phyloP scores from a whole-genome alignment of 1,284 basidiomycete genomes.

The Porodaedalea pini region DNA sequence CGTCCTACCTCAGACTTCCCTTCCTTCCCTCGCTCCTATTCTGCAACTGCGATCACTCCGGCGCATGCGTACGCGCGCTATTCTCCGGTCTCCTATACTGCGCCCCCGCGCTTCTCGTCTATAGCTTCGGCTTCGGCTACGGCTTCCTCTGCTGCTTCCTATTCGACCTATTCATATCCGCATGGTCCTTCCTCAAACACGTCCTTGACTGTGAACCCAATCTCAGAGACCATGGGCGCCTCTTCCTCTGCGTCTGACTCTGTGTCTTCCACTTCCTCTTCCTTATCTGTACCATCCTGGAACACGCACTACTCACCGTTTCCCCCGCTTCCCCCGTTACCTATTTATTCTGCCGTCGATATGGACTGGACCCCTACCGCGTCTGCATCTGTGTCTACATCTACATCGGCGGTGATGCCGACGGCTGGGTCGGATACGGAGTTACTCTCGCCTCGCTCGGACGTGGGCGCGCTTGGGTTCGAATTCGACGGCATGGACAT shows the following conservation, averaged over 20 bases:
- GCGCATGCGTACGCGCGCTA: not conserved
- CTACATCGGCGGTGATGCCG: not conserved
- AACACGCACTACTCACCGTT: not conserved
- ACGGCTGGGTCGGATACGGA: not conserved
- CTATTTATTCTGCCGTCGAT: not conserved
- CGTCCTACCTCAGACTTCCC: not conserved
- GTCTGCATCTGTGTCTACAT: not conserved
- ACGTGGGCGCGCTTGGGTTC: not conserved
- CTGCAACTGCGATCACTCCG: not conserved
- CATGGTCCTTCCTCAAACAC: not conserved
- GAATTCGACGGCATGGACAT: not conserved
- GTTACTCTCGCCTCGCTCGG: constrained; percentile 2
- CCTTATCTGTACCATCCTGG: not conserved
- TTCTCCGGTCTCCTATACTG: not conserved
- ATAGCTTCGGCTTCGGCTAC: not conserved
- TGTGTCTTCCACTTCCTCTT: constrained; percentile 2
- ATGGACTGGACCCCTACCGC: not conserved
- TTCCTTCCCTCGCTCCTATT: not conserved
- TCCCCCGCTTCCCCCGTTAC: not conserved
- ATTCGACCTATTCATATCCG: not conserved
- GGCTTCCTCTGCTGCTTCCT: not conserved
- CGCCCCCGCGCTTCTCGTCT: not conserved
- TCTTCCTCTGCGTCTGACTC: not conserved
- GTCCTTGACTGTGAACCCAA: too few species aligned
- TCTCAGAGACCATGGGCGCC: not conserved